Evolutionary conservation across 768 basidiomycete genomes (phyloP), one percentile per base, ranked within the genome.

Genomic region (Coprinopsis sp.): DNA sequence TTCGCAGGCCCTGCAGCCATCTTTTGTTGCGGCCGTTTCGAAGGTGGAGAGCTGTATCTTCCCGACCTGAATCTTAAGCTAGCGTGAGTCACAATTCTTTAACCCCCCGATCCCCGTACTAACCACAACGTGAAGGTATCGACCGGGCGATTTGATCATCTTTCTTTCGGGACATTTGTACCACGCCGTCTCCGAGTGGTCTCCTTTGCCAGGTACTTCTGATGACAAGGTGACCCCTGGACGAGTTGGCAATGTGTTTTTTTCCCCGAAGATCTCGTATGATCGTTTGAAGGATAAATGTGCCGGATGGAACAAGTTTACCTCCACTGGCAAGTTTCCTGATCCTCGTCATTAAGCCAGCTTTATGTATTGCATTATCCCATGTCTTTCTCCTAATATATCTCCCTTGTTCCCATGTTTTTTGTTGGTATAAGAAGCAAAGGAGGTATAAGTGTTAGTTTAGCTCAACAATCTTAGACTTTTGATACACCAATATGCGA

Each of bases 1-100:
- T 54, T 57, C 31, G 48, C 46, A 4, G 53, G 56, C 2, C 56
- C 56, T 2, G 31, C 54, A 19, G 58, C 48, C 1, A 56, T 51
- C 13, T 58, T 56, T 21, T 49, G 47, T 3, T 37, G 33, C 25
- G 57, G 58, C 6, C 8, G 23, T 11, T 60, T 46, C 30, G 8
- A 2, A 13, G 54, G 57, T 16, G 55, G 55, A 19, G 44, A 50
- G 27, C 30, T 60, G 7, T 53, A 53, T 12, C 37, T 60, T 13
- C 53, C 58, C 0, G 49, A 60, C 21, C 23, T 58, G 1, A 28
- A 36, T 12, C 28, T 54, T 6, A 55, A 57, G 19, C 33, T 59
- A 2, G 2, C 21, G 54, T 57, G 46, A 33, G 56, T 40, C 13
- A 33, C 28, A 27, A 42, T 38, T 40, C 48, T n/a, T 19, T 36